phyloP scores from a whole-genome alignment of 1,139 yeast species.

The Yamadazyma aaseri region DNA sequence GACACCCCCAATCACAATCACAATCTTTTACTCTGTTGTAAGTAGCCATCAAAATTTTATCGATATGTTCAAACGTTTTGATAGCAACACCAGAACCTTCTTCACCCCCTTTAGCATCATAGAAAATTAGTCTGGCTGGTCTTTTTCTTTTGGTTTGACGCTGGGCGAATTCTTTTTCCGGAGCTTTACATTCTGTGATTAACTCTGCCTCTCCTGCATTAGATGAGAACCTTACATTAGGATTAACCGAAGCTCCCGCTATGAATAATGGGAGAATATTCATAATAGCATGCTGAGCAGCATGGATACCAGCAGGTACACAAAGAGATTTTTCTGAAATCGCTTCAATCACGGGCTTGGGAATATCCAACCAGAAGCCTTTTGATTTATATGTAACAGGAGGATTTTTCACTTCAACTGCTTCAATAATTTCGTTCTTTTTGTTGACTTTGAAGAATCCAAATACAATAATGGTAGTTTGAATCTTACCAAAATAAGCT shows the following conservation, averaged over 20 bases:
- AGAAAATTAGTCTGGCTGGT: constrained; percentile 83
- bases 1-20: constrained; percentile 86
- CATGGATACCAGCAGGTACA: constrained; percentile 92
- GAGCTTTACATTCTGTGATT: constrained; percentile 93
- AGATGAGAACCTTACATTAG: constrained; percentile 51
- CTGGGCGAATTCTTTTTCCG: constrained; percentile 87
- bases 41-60: constrained; percentile 61
- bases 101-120: constrained; percentile 78
- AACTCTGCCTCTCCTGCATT: constrained; percentile 60
- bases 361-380: constrained; percentile 92
- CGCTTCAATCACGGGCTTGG: constrained; percentile 56
- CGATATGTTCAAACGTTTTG: constrained; percentile 76
- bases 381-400: constrained; percentile 68
- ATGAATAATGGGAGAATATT: constrained; percentile 65
- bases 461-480: constrained; percentile 74
- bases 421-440: constrained; percentile 76
- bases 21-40: constrained; percentile 60
- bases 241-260: constrained; percentile 37
- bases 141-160: constrained; percentile 66
- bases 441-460: constrained; percentile 89
- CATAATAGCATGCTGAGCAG: constrained; percentile 88
- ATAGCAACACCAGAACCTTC: constrained; percentile 77
- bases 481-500: constrained; percentile 70
- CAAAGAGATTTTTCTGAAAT: constrained; percentile 58
- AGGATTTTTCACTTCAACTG: constrained; percentile 89